Base-by-base conservation (phyloP, 768 basidiomycete genomes). In the Erythrobasidium yunnanense region DNA sequence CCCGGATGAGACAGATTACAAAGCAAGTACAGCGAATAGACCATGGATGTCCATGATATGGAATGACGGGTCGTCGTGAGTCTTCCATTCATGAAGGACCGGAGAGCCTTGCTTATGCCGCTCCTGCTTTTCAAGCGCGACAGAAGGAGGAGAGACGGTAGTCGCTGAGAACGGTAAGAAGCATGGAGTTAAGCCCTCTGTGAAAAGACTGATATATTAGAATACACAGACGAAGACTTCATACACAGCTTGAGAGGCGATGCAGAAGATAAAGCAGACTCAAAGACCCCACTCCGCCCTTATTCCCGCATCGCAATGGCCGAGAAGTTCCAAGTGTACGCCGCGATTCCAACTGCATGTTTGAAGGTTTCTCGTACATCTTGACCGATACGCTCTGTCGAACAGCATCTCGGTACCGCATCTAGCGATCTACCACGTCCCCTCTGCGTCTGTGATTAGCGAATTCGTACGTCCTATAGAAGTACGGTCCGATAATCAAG, bases 41-140 rank as follows among this genome's bases (percentile, higher is more conserved):
- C n/a, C 45, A n/a, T 63, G 60, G 60, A 8, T 63, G 25, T 34
- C 32, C 47, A 34, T 29, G 18, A 25, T 51, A 29, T 63, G 60
- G 60, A 30, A 63, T 15, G 60, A 63, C 30, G 60, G 60, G 2
- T 50, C 60, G 7, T 50, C 29, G 60, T 63, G 32, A 63, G 60
- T 52, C 50, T 15, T 45, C 42, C 29, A 32, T 15, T 55, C n/a
- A 15, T 27, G 7, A 7, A 27, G 29, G 22, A 20, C 42, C 15
- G 15, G 15, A 15, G 42, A 15, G 29, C 29, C 53, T 17, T 55
- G 29, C 53, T 55, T 22, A 6, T 4, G 29, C 53, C 4, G 32
- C 34, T 55, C 27, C 54, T 32, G 54, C 54, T 15, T 32, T 38
- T 18, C 8, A 34, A 55, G 54, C 54, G 11, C 27, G 23, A 35